These are phyloP conservation scores for Rhizoclosmatium globosum DNA, from an alignment of 192 early-diverging fungal species.

Conservation along the genomic window DNA sequence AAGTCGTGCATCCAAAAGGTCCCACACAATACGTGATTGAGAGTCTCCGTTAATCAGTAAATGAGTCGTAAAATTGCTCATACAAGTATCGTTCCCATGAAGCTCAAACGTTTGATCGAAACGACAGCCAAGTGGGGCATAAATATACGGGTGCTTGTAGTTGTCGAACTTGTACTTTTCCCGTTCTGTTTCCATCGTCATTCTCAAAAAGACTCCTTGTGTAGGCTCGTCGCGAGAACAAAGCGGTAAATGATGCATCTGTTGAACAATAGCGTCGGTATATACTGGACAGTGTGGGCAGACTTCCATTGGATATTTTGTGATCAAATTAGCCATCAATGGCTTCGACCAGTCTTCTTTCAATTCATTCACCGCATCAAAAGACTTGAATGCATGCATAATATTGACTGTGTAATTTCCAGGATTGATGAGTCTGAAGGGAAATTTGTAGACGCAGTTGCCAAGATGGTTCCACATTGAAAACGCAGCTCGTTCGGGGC, in stretches of 20 bases:
- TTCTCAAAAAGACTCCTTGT: not conserved
- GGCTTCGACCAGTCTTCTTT: not conserved
- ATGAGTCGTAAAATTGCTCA: too few species aligned
- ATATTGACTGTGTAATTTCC: conserved; percentile 2
- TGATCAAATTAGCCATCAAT: not conserved
- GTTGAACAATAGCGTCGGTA: not conserved
- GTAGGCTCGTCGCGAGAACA: not conserved
- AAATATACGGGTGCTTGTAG: conserved; percentile 12
- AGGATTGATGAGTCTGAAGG: conserved; percentile 15
- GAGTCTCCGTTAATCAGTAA: not conserved
- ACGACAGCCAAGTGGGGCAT: conserved; percentile 1
- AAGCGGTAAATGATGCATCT: not conserved
- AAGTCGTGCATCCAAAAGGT: not conserved
- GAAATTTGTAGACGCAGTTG: conserved; percentile 33
- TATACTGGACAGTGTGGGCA: conserved; percentile 23
- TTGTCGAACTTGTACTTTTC: not conserved
- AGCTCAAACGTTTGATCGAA: conserved; percentile 19
- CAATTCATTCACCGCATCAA: conserved; percentile 21
- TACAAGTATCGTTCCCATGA: not conserved
- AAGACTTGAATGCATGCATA: conserved; percentile 12
- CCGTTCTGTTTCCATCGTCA: conserved; percentile 1
- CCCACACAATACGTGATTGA: not conserved
- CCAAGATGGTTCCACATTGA: conserved; percentile 23
- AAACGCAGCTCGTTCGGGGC: not conserved
- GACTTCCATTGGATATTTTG: not conserved